These are phyloP conservation scores for Colletotrichum destructivum DNA, from an alignment of 2,329 filamentous ascomycete genomes.

Conservation along the genomic window DNA sequence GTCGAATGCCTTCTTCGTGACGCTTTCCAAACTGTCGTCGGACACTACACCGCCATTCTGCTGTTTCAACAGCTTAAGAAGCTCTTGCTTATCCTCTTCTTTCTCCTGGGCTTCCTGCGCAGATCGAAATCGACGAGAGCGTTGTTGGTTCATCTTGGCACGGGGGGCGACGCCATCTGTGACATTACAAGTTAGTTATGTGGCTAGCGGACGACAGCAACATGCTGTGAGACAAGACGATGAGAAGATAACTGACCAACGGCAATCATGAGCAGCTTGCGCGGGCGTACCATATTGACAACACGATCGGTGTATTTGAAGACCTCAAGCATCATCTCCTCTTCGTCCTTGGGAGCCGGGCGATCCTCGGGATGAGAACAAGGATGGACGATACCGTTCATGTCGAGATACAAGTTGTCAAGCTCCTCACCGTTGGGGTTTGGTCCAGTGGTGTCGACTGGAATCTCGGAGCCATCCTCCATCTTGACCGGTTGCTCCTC, in stretches of 20 bases:
- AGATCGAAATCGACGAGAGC: conserved; percentile 93
- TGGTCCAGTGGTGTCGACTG: conserved; percentile 85
- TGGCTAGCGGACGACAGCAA: conserved; percentile 36
- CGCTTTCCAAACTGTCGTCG: conserved; percentile 72
- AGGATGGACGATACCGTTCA: conserved; percentile 99
- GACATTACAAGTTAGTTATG: conserved; percentile 36
- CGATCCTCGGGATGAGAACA: conserved; percentile 97
- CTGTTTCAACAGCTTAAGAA: conserved; percentile 86
- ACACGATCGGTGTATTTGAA: conserved; percentile 99
- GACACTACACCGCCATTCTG: conserved; percentile 79
- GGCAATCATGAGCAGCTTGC: conserved; percentile 97
- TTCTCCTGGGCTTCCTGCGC: conserved; percentile 96
- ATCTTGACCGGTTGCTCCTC: conserved; percentile 88
- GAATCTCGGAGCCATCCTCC: conserved; percentile 84
- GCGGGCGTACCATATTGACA: conserved; percentile 97
- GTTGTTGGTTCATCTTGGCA: conserved; percentile 99
- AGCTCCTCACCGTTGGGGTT: conserved; percentile 99
- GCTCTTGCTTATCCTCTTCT: conserved; percentile 89
- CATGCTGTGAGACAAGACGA: too few relatives aligned
- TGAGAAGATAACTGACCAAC: conserved; percentile 74
- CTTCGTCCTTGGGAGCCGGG: conserved; percentile 91
- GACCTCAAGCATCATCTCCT: conserved; percentile 99
- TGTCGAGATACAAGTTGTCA: conserved; percentile 97
- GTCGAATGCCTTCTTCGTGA: conserved; percentile 93
- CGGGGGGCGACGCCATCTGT: conserved; percentile 95